These are phyloP conservation scores for Bathelium albidoporum DNA, from an alignment of 495 filamentous ascomycete species.

Conservation along the genomic window DNA sequence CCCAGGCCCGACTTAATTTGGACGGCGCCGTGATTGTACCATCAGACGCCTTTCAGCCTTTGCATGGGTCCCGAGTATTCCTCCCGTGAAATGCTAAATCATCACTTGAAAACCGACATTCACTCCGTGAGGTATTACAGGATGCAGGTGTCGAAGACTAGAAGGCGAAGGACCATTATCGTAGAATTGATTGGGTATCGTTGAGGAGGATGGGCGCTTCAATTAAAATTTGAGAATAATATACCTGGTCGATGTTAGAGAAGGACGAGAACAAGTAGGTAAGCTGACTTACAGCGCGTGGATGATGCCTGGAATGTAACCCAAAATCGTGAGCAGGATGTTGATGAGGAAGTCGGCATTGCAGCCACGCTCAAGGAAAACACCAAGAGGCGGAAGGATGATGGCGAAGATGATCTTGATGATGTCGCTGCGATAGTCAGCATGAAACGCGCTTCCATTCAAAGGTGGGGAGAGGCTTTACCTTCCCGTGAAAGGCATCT, in stretches of 20 bases:
- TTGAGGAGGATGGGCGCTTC: background rate
- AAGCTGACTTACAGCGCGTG: slow-evolving; percentile 30
- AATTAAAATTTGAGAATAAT: slow-evolving; percentile 44
- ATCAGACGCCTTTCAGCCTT: background rate
- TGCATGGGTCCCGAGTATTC: background rate
- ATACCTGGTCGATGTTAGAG: slow-evolving; percentile 24
- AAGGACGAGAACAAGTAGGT: background rate
- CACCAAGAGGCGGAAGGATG: slow-evolving; percentile 78
- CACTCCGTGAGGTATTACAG: background rate
- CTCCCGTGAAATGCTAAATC: background rate
- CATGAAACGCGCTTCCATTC: background rate
- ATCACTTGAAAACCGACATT: background rate
- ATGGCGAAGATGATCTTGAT: slow-evolving; percentile 86
- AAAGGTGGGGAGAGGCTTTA: slow-evolving; percentile 21
- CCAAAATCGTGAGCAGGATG: slow-evolving; percentile 74
- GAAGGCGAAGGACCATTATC: background rate
- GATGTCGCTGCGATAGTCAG: slow-evolving; percentile 54
- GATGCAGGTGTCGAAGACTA: background rate
- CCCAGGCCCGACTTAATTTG: background rate
- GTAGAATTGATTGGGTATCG: background rate
- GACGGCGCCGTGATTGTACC: background rate
- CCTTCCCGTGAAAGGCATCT: slow-evolving; percentile 51
- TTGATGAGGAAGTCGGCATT: slow-evolving; percentile 77
- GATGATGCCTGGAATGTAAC: slow-evolving; percentile 37
- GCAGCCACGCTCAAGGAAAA: slow-evolving; percentile 84